Evolutionary conservation across 2,329 filamentous ascomycete genomes (phyloP).

Genomic region (Sphaerulina populicola): DNA sequence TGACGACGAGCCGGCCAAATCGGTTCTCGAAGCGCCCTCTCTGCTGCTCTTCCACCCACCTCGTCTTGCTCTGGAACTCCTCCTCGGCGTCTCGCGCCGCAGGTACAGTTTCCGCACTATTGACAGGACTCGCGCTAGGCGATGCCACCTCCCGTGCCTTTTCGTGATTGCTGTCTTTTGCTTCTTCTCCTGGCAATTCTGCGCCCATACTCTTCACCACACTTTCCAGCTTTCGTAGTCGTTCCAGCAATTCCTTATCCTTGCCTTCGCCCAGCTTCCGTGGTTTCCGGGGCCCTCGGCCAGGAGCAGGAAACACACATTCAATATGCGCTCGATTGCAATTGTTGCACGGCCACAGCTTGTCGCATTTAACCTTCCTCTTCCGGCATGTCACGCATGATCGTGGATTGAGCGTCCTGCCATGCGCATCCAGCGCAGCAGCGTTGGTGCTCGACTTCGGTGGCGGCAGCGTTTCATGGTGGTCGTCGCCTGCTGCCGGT

Average conservation of each 20-base stretch:
- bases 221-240: conserved; percentile 63
- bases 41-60: conserved; percentile 24
- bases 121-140: neutral
- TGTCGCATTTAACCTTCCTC: conserved; percentile 69
- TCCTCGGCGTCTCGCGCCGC: conserved; percentile 9
- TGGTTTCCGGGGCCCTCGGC: conserved; percentile 60
- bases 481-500: neutral
- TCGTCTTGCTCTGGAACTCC: conserved; percentile 20
- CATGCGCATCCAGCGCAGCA: conserved; percentile 27
- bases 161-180: neutral
- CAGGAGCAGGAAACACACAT: conserved; percentile 67
- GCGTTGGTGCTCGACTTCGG: conserved; percentile 10
- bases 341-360: conserved; percentile 67
- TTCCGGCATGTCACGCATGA: conserved; percentile 48
- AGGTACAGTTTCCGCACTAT: neutral
- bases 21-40: conserved; percentile 35
- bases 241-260: conserved; percentile 60
- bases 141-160: neutral
- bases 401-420: conserved; percentile 32
- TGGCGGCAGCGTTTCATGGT: conserved; percentile 1
- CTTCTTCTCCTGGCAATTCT: conserved; percentile 25
- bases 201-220: conserved; percentile 58
- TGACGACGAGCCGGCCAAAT: conserved; percentile 62
- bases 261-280: conserved; percentile 54
- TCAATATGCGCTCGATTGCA: conserved; percentile 62